Evolutionary conservation across 768 basidiomycete species (phyloP).

Genomic region (Boletales sp.): DNA sequence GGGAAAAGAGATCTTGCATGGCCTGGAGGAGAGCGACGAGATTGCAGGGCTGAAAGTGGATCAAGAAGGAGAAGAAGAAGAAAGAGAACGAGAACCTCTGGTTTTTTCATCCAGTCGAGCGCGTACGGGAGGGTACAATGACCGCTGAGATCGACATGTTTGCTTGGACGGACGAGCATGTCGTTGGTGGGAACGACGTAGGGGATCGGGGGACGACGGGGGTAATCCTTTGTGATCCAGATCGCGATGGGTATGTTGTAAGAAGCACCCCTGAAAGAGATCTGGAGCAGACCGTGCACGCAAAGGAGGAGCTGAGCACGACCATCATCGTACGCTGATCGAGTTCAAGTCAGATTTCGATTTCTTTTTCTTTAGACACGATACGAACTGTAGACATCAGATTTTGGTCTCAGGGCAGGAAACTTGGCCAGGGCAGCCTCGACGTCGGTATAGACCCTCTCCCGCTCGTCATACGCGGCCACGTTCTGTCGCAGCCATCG

Average conservation of each 20-base stretch:
- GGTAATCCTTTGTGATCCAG: slow-evolving; percentile 87
- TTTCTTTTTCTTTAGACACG: too few species aligned
- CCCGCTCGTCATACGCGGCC: slow-evolving; percentile 49
- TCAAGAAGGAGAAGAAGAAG: slow-evolving; percentile 1
- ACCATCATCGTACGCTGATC: slow-evolving; percentile 87
- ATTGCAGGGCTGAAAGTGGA: slow-evolving; percentile 59
- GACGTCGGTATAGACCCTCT: slow-evolving; percentile 62
- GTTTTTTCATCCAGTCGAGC: slow-evolving; percentile 75
- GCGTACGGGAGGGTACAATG: slow-evolving; percentile 67
- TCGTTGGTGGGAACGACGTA: slow-evolving; percentile 91
- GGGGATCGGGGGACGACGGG: slow-evolving; percentile 73
- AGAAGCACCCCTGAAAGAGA: slow-evolving; percentile 64
- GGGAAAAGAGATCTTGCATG: slow-evolving; percentile 80
- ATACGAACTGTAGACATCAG: slow-evolving; percentile 70
- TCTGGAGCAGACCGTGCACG: slow-evolving; percentile 87
- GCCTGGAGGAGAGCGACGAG: slow-evolving; percentile 71
- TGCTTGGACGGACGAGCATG: slow-evolving; percentile 82
- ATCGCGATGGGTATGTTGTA: slow-evolving; percentile 95
- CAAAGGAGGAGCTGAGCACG: slow-evolving; percentile 89
- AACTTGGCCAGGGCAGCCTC: slow-evolving; percentile 54
- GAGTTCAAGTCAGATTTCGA: background rate
- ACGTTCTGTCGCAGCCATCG: slow-evolving; percentile 68
- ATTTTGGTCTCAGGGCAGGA: slow-evolving; percentile 66
- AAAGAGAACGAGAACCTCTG: slow-evolving; percentile 41
- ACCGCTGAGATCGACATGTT: slow-evolving; percentile 78